Conservation (phyloP, 2,329 filamentous ascomycete genomes). For the Diaporthe humulicola region DNA sequence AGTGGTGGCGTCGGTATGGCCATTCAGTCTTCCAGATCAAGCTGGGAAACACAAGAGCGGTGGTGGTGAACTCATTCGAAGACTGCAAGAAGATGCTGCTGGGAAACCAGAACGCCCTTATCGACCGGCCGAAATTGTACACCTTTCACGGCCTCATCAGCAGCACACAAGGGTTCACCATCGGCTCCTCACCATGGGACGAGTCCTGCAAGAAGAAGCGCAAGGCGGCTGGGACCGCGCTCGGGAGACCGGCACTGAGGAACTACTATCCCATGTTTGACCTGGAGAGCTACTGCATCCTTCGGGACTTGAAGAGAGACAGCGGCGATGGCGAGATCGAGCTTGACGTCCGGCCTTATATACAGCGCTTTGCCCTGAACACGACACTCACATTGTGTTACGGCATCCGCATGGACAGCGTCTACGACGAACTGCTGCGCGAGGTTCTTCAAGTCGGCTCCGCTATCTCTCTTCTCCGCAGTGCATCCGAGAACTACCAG, state of each 20-base stretch:
- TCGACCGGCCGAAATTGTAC: constrained; percentile 63
- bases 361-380: constrained; percentile 66
- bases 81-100: constrained; percentile 65
- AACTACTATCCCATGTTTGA: constrained; percentile 67
- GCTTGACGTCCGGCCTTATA: constrained; percentile 62
- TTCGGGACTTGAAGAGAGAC: constrained; percentile 60
- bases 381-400: constrained; percentile 68
- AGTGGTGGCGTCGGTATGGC: constrained; percentile 62
- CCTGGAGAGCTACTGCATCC: constrained; percentile 64
- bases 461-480: constrained; percentile 63
- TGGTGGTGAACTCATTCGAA: constrained; percentile 66
- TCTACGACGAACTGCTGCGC: constrained; percentile 63
- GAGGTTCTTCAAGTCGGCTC: constrained; percentile 67
- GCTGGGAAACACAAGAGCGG: constrained; percentile 65
- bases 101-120: constrained; percentile 62
- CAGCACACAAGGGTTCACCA: constrained; percentile 66
- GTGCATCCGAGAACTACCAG: constrained; percentile 65
- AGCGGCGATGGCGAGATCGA: constrained; percentile 56
- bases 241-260: constrained; percentile 59
- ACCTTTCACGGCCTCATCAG: constrained; percentile 68
- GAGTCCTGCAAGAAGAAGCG: constrained; percentile 66
- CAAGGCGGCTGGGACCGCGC: constrained; percentile 62
- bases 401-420: constrained; percentile 66
- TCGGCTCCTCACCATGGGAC: constrained; percentile 67
- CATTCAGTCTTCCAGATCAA: constrained; percentile 65